Percentiles rank a stretch among this genome's conserved stretches.
phyloP scores from a whole-genome alignment of 768 basidiomycete genomes.

The Leccinum imitatum region DNA sequence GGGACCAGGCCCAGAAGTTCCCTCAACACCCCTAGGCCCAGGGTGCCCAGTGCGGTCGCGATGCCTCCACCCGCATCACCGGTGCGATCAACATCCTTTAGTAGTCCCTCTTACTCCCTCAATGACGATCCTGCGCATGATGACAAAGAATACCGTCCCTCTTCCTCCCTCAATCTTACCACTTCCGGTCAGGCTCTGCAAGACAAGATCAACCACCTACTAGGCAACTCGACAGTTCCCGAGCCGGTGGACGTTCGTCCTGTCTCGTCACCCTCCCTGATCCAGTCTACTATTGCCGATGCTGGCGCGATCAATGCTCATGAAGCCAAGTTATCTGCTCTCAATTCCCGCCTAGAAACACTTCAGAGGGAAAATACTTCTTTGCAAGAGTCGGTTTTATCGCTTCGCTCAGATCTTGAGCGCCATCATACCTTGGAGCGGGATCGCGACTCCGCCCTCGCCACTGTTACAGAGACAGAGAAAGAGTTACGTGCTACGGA shows the following conservation, averaged over 20 bases:
- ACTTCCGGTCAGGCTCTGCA: slow-evolving; percentile 43
- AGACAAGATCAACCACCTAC: slow-evolving; percentile 48
- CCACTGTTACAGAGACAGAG: slow-evolving; percentile 44
- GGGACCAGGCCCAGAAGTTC: slow-evolving; percentile 34
- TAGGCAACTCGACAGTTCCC: slow-evolving; percentile 30
- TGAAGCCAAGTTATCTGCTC: slow-evolving; percentile 20
- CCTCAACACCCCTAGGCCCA: slow-evolving; percentile 55
- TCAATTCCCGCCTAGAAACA: slow-evolving; percentile 47
- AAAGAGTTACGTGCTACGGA: slow-evolving; percentile 41
- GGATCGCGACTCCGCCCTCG: slow-evolving; percentile 45
- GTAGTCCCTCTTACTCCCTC: slow-evolving; percentile 37
- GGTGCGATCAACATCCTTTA: slow-evolving; percentile 31
- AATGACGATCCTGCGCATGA: slow-evolving; percentile 30
- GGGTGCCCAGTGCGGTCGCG: slow-evolving; percentile 69
- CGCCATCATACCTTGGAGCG: slow-evolving; percentile 34
- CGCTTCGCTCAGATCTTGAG: slow-evolving; percentile 23
- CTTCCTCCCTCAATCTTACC: slow-evolving; percentile 37
- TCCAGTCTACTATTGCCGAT: slow-evolving; percentile 44
- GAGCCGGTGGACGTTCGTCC: slow-evolving; percentile 13
- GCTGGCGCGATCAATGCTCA: slow-evolving; percentile 7
- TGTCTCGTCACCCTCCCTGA: slow-evolving; percentile 30
- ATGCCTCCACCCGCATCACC: slow-evolving; percentile 84
- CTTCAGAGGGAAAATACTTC: slow-evolving; percentile 72
- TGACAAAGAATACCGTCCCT: slow-evolving; percentile 18
- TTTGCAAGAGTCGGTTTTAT: slow-evolving; percentile 40